Evolutionary conservation across 2,329 filamentous ascomycete genomes (phyloP), one percentile per base, ranked within the genome.

Genomic region (Claviceps monticola): DNA sequence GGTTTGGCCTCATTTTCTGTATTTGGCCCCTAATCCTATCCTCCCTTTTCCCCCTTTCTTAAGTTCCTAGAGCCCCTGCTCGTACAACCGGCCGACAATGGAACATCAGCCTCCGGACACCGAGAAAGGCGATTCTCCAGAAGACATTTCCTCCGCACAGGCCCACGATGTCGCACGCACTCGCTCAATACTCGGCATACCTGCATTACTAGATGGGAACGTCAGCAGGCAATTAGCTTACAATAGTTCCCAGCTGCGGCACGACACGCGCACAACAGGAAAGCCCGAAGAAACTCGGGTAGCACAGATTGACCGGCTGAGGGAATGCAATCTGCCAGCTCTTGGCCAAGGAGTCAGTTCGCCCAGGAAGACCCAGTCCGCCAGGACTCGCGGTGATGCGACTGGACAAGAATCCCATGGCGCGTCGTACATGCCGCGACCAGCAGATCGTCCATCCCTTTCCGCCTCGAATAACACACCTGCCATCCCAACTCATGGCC

Each of bases 141-240:
- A 34, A 48, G 47, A 49, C 11, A 34, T 13, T n/a, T 37, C 36
- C 13, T 7, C 39, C 16, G 44, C 41, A 41, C 19, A 36, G 38
- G 41, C 9, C 37, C 37, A 41, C 21, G 29, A 52, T 45, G n/a
- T 42, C 29, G 44, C 52, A 39, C 21, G 48, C 11, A 45, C 44
- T 39, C 50, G 44, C 36, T 46, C 53, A 5, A 37, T 45, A n/a
- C 50, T 54, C 29, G 44, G 50, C 29, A 49, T 50, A 21, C 34
- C 44, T 36, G 48, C 50, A 43, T 47, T 52, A 36, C 19, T 50
- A 44, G 53, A 48, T 26, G 38, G 36, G 36, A 49, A 37, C 44
- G 26, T 26, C 9, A 41, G 26, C n/a, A 14, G 38, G 38, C 49
- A 42, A 29, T 29, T 13, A 39, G 23, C 42, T 36, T 37, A 47